Base-by-base conservation (phyloP, 2,329 filamentous ascomycete species). In the Aspergillus transmontanensis region DNA sequence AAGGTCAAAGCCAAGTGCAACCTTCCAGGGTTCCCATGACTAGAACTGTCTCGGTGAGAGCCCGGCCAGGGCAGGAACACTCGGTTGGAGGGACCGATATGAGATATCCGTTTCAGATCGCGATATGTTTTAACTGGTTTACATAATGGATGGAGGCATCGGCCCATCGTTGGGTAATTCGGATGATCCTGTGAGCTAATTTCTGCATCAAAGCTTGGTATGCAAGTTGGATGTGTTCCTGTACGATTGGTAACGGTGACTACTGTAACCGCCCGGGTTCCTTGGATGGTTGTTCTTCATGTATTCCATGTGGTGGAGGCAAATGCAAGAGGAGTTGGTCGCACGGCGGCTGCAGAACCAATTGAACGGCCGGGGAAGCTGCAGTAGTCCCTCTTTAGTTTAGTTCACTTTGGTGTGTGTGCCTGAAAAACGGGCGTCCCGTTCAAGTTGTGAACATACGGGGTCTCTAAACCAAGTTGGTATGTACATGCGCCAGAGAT, bases 131-230 rank as follows among this genome's bases (percentile, higher is more conserved):
- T 28, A 50, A 7, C 14, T 30, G 6, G 23, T 28, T 54, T 54
- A 54, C 51, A 34, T 54, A 54, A 54, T 28, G 19, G 51, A 54
- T 54, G 51, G 45, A 39, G 34, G 34, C n/a, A 39, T 55, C n/a
- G 21, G 28, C 48, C 48, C 28, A 51, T 51, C 28, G 16, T n/a
- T 51, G 48, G 48, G 28, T 32, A 34, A 19, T n/a, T 51, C 9
- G 48, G 48, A 51, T 32, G 48, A 34, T 51, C 48, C 48, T 51
- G 26, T 51, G 48, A 51, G 48, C 48, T 51, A 51, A 51, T 51
- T n/a, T 21, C 28, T 51, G 26, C 48, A 51, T 51, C 48, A 32
- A 51, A 51, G 48, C 48, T 51, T 51, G 28, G 48, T 51, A 51
- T 51, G 28, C 30, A 19, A 19, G 16, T 48, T 48, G 45, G n/a